A percentile compares a stretch with the other conserved stretches of the same genome.
These are phyloP conservation scores for Penicillium tannophilum DNA, from an alignment of 495 filamentous ascomycete species.

Conservation along the genomic window DNA sequence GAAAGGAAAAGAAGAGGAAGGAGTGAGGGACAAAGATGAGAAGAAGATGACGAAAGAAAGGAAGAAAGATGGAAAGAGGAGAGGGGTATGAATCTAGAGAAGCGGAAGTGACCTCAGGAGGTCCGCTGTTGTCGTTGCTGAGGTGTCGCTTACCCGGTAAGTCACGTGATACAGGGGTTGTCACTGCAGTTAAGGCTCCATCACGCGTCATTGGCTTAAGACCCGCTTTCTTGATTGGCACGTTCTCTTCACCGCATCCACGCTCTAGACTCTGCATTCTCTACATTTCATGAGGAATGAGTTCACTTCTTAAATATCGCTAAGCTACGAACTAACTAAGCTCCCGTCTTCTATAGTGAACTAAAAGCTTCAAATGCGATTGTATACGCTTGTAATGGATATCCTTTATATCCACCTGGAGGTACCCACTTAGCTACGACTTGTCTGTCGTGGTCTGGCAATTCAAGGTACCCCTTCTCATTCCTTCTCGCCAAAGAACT, in stretches of 20 bases:
- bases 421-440: no score
- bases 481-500: no score
- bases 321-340: no score
- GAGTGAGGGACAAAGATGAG: slow-evolving; percentile 16
- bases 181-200: neutral
- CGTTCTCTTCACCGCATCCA: neutral
- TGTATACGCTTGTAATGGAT: no score
- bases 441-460: no score
- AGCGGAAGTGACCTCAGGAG: slow-evolving; percentile 50
- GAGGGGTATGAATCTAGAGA: slow-evolving; percentile 28
- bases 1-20: slow-evolving; percentile 27
- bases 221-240: slow-evolving; percentile 1
- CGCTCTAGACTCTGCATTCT: neutral
- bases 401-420: no score
- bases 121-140: slow-evolving; percentile 45
- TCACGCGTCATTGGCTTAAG: slow-evolving; percentile 1
- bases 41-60: slow-evolving; percentile 12
- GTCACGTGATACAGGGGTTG: slow-evolving; percentile 37
- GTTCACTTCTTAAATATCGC: no score
- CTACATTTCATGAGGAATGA: no score
- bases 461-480: no score
- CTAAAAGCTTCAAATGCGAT: no score
- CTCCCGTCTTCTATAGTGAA: no score
- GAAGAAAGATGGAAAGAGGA: slow-evolving; percentile 21
- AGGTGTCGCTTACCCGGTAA: slow-evolving; percentile 48